Base-by-base conservation (phyloP, 2,329 filamentous ascomycete genomes). In the Diaporthe helianthi region DNA sequence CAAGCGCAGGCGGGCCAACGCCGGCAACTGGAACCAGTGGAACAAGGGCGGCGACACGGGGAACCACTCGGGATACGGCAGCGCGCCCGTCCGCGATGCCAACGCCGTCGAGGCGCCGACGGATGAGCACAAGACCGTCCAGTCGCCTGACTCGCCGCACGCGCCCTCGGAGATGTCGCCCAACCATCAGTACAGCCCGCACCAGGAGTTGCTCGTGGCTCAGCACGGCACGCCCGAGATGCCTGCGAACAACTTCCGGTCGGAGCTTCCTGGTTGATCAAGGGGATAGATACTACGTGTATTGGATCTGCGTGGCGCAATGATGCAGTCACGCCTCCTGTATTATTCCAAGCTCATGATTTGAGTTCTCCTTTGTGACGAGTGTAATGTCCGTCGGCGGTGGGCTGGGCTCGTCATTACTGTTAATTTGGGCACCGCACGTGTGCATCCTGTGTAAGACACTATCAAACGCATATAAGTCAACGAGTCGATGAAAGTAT, bases 41-140 rank as follows among this genome's bases (percentile, higher is more conserved):
- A 47, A 63, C 58, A 49, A 49, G 58, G 26, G 38, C 24, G 26
- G 44, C 55, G 4, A 12, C 22, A 58, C 36, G 36, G 55, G 55
- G 10, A 63, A 63, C 44, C 12, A 41, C 26, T 49, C 58, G n/a
- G 58, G 29, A 44, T 63, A 63, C 58, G 44, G 41, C 15, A 63
- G 26, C 44, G 44, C 4, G 0, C 58, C 41, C n/a, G 58, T 63
- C 29, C 58, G 58, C 26, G 58, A 63, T 3, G 58, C 58, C 6
- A 63, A 63, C 44, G 58, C 58, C 58, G 58, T 63, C 26, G 58
- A 63, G 58, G 58, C 58, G 58, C 58, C 58, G 58, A 49, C 58
- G 2, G 36, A 24, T 31, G 58, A 63, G 58, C 12, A 63, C 41
- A 63, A 63, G 29, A 6, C n/a, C 3, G 58, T 7, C 0, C 44